These are phyloP conservation scores for Zymoseptoria ardabiliae DNA, from an alignment of 2,329 filamentous ascomycete species.

Conservation along the genomic window DNA sequence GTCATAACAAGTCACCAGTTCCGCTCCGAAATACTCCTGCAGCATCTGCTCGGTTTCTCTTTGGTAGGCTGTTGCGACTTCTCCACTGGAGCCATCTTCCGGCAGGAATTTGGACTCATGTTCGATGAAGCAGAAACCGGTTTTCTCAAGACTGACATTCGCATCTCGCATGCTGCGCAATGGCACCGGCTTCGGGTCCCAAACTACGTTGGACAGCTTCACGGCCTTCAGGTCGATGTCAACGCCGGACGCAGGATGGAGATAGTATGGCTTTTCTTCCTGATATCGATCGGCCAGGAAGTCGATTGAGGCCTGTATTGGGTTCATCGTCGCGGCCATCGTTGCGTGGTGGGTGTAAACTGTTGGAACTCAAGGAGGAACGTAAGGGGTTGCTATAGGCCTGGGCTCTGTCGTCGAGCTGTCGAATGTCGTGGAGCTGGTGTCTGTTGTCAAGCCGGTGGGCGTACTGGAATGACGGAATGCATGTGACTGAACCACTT, in stretches of 20 bases:
- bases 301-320: not conserved
- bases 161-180: not conserved
- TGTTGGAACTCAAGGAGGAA: not conserved
- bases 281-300: slow-evolving; percentile 1
- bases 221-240: not conserved
- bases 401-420: not conserved
- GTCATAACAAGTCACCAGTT: not conserved
- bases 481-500: not conserved
- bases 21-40: not conserved
- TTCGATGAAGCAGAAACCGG: not conserved
- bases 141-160: not conserved
- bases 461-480: not conserved
- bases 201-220: not conserved
- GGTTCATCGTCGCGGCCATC: not conserved
- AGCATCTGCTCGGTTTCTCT: not conserved
- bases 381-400: not conserved
- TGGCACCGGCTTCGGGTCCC: not conserved
- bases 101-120: not conserved
- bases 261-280: slow-evolving; percentile 1
- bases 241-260: slow-evolving; percentile 1
- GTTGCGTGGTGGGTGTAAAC: not conserved
- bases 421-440: no score
- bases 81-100: not conserved
- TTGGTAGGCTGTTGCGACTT: not conserved
- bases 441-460: no score